These are phyloP conservation scores for Colletotrichum spaethianum DNA, from an alignment of 2,329 filamentous ascomycete genomes.

Conservation along the genomic window DNA sequence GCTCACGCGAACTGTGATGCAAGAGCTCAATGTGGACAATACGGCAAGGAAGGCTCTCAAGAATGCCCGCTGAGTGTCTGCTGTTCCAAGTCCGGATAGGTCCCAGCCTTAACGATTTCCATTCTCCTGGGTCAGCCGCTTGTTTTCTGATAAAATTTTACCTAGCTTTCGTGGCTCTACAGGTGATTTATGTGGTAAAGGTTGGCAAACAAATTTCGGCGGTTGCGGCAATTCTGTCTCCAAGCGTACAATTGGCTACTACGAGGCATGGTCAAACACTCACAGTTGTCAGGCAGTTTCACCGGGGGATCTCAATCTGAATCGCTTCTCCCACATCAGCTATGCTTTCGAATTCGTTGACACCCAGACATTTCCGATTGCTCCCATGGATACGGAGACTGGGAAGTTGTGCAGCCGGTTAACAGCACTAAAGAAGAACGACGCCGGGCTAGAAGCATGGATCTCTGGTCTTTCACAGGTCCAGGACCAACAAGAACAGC, in stretches of 20 bases:
- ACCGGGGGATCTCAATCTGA: slow-evolving; percentile 41
- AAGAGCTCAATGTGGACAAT: slow-evolving; percentile 53
- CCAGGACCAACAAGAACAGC: slow-evolving; percentile 35
- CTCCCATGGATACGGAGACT: slow-evolving; percentile 43
- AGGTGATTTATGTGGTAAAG: slow-evolving; percentile 12
- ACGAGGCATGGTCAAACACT: slow-evolving; percentile 40
- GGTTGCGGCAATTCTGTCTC: slow-evolving; percentile 22
- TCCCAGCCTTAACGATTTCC: not conserved
- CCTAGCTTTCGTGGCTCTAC: slow-evolving; percentile 37
- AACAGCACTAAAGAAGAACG: slow-evolving; percentile 49
- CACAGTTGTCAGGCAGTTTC: slow-evolving; percentile 41
- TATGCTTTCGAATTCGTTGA: slow-evolving; percentile 59
- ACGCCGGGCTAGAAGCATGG: slow-evolving; percentile 51
- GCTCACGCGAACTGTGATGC: slow-evolving; percentile 51
- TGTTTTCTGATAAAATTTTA: slow-evolving; percentile 40
- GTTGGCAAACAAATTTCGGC: slow-evolving; percentile 11
- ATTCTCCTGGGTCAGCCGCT: not conserved
- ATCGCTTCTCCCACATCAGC: slow-evolving; percentile 46
- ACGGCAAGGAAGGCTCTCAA: slow-evolving; percentile 40
- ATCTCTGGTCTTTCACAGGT: slow-evolving; percentile 57
- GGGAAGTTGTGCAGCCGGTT: slow-evolving; percentile 45
- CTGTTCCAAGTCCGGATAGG: slow-evolving; percentile 49
- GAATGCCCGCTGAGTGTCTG: slow-evolving; percentile 51
- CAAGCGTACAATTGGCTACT: slow-evolving; percentile 51
- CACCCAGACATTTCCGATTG: slow-evolving; percentile 47